Base-by-base conservation (phyloP, 331 rosid genomes). In the Quercus phellos region DNA sequence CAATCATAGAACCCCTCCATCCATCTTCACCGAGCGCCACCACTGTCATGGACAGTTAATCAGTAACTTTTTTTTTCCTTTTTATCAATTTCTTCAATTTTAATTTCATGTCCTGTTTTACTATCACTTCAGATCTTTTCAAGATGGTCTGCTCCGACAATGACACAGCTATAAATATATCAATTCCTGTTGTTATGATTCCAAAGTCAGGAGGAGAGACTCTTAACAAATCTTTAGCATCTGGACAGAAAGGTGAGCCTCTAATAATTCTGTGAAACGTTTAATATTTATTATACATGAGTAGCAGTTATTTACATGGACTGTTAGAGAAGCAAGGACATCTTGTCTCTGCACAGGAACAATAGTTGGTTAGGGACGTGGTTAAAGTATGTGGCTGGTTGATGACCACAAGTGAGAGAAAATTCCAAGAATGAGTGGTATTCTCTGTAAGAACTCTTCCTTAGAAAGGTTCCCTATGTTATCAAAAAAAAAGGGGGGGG, bases 181-280 rank as follows among this genome's bases (percentile, higher is more conserved):
- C 96, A 4, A 90, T 95, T 84, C 97, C 93, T 66, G 89, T 85
- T 68, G 94, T 89, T 74, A 80, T 84, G 91, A 76, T 93, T 71
- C 61, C 91, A 24, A 87, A 85, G 78, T 64, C 97, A 29, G 67
- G 59, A 4, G 98, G 97, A 85, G 93, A 89, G 17, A 19, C 60
- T 75, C 82, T 95, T 72, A 83, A 51, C 80, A 84, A 87, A 24
- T 50, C 72, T 64, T 51, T 92, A 11, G 81, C 80, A 0, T 80
- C 82, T 60, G 91, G 92, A 83, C 88, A 43, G 58, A 89, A 18
- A 85, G 93, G 99, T 95, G 63, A 51, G 84, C 19, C 75, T 77
- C 77, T 32, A 63, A 55, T 9, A 14, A 73, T 43, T 51, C 55
- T 76, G 72, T 72, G 58, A 53, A 59, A 50, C 70, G 11, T 34